Conservation (phyloP, 2,329 filamentous ascomycete species). For the Cucurbitaria berberidis region DNA sequence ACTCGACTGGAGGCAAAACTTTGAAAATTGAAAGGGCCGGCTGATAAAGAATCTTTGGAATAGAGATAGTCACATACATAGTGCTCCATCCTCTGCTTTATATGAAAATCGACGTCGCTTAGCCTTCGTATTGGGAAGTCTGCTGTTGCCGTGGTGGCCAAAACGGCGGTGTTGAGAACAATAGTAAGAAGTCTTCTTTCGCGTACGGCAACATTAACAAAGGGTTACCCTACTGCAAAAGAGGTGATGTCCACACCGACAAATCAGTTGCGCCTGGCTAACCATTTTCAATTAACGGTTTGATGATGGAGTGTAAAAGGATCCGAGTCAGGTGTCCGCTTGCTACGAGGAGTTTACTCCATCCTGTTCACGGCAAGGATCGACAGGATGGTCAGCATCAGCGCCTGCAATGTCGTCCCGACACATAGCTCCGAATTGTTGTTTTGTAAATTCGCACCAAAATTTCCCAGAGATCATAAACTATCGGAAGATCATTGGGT, state of each 20-base stretch:
- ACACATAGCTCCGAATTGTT: too few species aligned
- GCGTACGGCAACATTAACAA: background rate
- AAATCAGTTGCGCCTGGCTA: background rate
- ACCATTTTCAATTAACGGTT: background rate
- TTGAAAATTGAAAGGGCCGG: background rate
- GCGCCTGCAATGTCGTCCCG: background rate
- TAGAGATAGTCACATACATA: background rate
- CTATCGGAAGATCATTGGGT: too few species aligned
- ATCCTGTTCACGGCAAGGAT: background rate
- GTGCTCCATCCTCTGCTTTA: background rate
- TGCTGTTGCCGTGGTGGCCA: background rate
- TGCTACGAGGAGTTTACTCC: too few species aligned
- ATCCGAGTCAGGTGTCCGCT: too few species aligned
- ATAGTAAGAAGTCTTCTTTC: background rate
- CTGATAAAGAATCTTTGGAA: background rate
- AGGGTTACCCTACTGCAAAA: background rate
- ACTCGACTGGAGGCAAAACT: background rate
- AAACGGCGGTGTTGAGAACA: background rate
- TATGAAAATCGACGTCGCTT: background rate
- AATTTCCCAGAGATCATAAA: too few species aligned
- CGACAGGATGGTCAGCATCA: background rate
- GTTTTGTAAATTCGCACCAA: too few species aligned
- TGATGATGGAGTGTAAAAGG: background rate
- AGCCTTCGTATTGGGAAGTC: background rate
- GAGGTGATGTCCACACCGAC: background rate